Base-by-base conservation (phyloP, 352 stramenopile genomes). In the Phytopythium delawarense region DNA sequence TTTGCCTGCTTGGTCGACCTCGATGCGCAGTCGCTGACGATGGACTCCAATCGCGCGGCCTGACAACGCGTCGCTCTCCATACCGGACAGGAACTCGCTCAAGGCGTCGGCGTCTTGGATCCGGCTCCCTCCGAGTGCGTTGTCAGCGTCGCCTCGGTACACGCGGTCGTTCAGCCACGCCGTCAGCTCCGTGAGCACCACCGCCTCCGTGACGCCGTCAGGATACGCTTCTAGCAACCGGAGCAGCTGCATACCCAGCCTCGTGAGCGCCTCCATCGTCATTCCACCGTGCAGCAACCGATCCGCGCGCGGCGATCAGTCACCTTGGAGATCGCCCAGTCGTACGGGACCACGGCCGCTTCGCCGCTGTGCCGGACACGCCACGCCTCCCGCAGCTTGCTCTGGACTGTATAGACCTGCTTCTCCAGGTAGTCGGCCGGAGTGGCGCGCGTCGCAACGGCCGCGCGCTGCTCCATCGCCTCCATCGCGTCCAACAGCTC, bases 401-500 rank as follows among this genome's bases (percentile, higher is more conserved):
- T 48, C 56, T 88, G 75, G 7, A 82, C 50, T 21, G 72, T 68
- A 12, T 70, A 56, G 5, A 87, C 65, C 48, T 88, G 79, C 25
- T 63, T 71, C 58, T 84, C 63, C 25, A 88, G 63, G 49, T 81
- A 82, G 67, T 88, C 81, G 23, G 30, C 34, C 35, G 30, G 44
- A 28, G 45, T 18, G 16, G 37, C 11, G 35, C 13, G 7, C 37
- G 21, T 25, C 5, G 16, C 9, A 35, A 52, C 54, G 4, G 25
- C 49, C 34, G 18, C 37, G 32, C 4, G 55, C 55, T 23, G 52
- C 66, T 88, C 80, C 52, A 81, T 62, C 53, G 66, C 68, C 52
- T 89, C 76, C 65, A 87, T 76, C 11, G 66, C 79, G 54, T 88
- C 75, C 32, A 88, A 66, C 57, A 87, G 67, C 57, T 90, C 81